These are phyloP conservation scores for barley (Hordeum vulgare) DNA, from an alignment of 176 grass and related monocot species.

Conservation along the genomic window DNA sequence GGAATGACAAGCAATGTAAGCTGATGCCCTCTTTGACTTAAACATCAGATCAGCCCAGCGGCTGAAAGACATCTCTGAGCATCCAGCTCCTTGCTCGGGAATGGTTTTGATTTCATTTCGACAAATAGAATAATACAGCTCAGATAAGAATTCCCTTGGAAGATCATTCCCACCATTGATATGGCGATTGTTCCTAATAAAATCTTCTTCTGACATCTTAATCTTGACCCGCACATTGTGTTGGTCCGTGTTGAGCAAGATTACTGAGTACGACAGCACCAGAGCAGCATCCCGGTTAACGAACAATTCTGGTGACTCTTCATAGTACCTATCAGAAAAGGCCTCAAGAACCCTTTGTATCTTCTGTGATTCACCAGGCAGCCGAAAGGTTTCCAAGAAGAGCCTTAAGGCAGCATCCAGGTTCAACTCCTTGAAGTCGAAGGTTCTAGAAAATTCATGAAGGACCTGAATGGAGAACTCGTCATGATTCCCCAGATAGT, in stretches of 20 bases:
- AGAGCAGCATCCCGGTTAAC: constrained; percentile 73
- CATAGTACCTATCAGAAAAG: constrained; percentile 80
- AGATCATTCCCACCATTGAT: constrained; percentile 5
- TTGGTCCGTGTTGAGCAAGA: constrained; percentile 87
- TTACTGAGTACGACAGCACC: constrained; percentile 77
- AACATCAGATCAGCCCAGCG: background rate
- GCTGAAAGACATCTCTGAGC: background rate
- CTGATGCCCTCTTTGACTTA: background rate
- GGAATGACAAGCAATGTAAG: background rate
- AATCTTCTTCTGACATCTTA: constrained; percentile 96
- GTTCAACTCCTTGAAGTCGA: constrained; percentile 83
- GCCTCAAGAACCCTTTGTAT: constrained; percentile 87
- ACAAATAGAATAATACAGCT: background rate
- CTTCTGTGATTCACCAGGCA: constrained; percentile 91
- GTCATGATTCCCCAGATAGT: constrained; percentile 86
- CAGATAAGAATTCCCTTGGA: background rate
- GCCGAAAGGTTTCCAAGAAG: constrained; percentile 83
- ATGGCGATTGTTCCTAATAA: constrained; percentile 77
- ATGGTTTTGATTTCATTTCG: background rate
- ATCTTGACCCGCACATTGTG: constrained; percentile 86
- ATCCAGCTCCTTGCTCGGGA: background rate
- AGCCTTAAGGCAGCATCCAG: constrained; percentile 73
- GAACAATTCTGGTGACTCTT: constrained; percentile 67
- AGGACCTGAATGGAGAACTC: constrained; percentile 73
- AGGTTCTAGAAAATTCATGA: constrained; percentile 74